A percentile compares a stretch with the other conserved stretches of the same genome.
Evolutionary conservation across 176 grass and related monocot genomes (phyloP).

Genomic region (Lolium rigidum): DNA sequence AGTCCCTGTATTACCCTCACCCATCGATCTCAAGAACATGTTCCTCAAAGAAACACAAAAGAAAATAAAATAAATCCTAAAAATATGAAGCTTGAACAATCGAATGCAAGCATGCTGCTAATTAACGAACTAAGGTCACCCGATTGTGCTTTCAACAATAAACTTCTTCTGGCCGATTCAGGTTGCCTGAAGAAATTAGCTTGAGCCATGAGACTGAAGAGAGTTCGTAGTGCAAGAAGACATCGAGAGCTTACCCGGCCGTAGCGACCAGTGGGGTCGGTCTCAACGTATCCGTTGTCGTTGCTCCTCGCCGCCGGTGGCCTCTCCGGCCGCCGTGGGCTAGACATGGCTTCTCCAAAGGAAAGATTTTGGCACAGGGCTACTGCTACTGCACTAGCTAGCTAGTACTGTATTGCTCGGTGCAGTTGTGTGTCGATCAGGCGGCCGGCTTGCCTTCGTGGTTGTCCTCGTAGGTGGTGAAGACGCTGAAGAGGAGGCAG

Average conservation of each 20-base stretch:
- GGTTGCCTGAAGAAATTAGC: not conserved
- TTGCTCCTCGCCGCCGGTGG: not conserved
- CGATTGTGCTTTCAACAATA: not conserved
- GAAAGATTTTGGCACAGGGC: not conserved
- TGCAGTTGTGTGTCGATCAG: constrained; percentile 8
- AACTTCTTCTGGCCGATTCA: not conserved
- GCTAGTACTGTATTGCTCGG: not conserved
- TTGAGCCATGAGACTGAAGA: not conserved
- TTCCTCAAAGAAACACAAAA: not conserved
- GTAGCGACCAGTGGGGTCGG: constrained; percentile 81
- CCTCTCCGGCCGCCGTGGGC: constrained; percentile 27
- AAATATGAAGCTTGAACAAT: not conserved
- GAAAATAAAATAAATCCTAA: not conserved
- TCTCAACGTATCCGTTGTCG: constrained; percentile 86
- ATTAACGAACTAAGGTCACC: not conserved
- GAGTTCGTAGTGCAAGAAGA: not conserved
- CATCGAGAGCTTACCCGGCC: constrained; percentile 66
- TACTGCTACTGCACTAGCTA: constrained; percentile 11
- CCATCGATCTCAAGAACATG: not conserved
- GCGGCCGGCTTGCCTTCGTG: constrained; percentile 13
- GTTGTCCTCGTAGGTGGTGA: constrained; percentile 42
- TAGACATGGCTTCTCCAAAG: constrained; percentile 30
- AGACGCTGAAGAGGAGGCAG: constrained; percentile 66
- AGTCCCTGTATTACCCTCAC: not conserved
- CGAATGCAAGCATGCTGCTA: not conserved